Base-by-base conservation (phyloP, 352 stramenopile genomes). In the Phytopythium montanum region DNA sequence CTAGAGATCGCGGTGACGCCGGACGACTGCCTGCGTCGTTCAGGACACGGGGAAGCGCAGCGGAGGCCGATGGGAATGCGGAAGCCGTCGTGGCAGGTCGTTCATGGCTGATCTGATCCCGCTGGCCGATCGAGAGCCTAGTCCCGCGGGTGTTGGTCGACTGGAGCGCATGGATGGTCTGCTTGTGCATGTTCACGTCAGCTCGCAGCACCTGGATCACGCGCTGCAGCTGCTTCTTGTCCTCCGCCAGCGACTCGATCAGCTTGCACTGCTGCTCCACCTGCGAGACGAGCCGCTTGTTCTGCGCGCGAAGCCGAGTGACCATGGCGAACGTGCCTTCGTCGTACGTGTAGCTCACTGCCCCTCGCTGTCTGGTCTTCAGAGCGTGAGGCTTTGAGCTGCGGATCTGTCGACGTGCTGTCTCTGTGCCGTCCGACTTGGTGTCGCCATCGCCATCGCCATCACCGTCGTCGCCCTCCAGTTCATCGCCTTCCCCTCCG, bases 251-350 rank as follows among this genome's bases (percentile, higher is more conserved):
- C 0, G 62, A 56, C 12, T 64, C 18, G 16, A 88, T 52, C 14
- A 82, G 55, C n/a, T 83, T 84, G 5, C 56, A 68, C 53, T 88
- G 80, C 48, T 79, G 71, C 14, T 87, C 75, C 1, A 90, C 41
- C 51, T 87, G 68, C 8, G 61, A 52, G 4, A 58, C 60, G 1
- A 90, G 56, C 2, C 68, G 68, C 36, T 81, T 85, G 61, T 87
- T 90, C 8, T 72, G 49, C 23, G 68, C 59, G 1, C 76, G 76
- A 13, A 90, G 62, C 23, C 67, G 72, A 1, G 73, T 75, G 14
- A 87, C 72, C 25, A 87, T 69, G 18, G 57, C 66, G 59, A 87
- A 87, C 26, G 80, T 90, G 21, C 72, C 67, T 2, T 82, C 74
- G 21, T 88, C 80, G 44, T 88, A 90, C 23, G 14, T 50, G 53